Evolutionary conservation across 768 basidiomycete genomes (phyloP).

Genomic region (Podaxis sp.): DNA sequence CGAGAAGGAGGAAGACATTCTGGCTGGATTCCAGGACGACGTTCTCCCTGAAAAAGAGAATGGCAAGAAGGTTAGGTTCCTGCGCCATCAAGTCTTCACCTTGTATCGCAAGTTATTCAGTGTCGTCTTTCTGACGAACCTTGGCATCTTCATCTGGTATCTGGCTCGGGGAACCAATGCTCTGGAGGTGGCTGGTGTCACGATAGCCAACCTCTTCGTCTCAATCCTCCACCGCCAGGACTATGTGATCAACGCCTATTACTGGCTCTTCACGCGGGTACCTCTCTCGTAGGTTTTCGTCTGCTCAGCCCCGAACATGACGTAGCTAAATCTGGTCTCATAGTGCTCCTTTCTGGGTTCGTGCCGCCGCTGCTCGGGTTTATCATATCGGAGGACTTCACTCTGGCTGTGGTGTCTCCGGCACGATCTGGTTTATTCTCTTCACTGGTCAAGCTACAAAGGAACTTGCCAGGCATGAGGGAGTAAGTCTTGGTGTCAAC

Average conservation of each 20-base stretch:
- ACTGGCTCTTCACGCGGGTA: constrained; percentile 41
- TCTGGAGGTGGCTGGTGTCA: constrained; percentile 38
- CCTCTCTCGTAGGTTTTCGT: constrained; percentile 24
- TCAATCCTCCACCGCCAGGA: constrained; percentile 45
- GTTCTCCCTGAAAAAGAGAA: constrained; percentile 7
- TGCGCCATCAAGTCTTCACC: constrained; percentile 27
- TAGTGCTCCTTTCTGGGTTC: constrained; percentile 36
- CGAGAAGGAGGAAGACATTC: neutral
- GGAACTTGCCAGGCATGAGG: constrained; percentile 27
- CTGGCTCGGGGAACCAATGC: constrained; percentile 31
- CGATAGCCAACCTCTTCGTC: constrained; percentile 42
- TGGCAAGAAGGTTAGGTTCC: neutral
- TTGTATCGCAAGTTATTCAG: constrained; percentile 54
- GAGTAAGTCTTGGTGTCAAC: constrained; percentile 30
- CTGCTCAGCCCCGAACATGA: too few species aligned
- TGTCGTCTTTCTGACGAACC: constrained; percentile 49
- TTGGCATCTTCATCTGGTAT: constrained; percentile 44
- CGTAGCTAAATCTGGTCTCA: neutral
- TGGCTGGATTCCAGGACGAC: constrained; percentile 8
- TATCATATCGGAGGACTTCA: constrained; percentile 58
- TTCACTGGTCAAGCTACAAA: constrained; percentile 43
- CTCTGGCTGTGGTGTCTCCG: constrained; percentile 51
- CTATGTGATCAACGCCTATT: constrained; percentile 53
- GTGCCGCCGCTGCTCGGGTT: constrained; percentile 45
- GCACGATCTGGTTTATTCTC: constrained; percentile 49